phyloP scores from a whole-genome alignment of 345 rosid species.

The Ricinus communis region DNA sequence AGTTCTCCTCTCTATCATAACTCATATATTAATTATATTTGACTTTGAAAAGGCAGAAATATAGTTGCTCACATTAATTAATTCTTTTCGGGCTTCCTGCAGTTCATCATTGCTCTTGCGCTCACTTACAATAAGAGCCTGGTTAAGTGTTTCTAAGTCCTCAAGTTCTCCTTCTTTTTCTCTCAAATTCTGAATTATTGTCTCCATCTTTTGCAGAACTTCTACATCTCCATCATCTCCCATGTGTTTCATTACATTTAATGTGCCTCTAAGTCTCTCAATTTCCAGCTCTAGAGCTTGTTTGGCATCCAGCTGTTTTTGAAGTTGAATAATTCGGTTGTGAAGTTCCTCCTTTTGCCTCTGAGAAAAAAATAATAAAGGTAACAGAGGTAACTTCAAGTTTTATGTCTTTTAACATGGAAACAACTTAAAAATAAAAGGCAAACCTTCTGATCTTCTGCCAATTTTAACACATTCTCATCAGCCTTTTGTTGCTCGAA shows the following conservation, averaged over 20 bases:
- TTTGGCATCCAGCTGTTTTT: slow-evolving; percentile 76
- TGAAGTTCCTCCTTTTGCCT: slow-evolving; percentile 72
- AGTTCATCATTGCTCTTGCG: slow-evolving; percentile 87
- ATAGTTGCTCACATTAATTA: slow-evolving; percentile 59
- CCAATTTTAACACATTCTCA: slow-evolving; percentile 69
- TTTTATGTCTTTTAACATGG: slow-evolving; percentile 12
- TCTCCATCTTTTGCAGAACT: slow-evolving; percentile 62
- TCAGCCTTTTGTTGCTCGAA: slow-evolving; percentile 78
- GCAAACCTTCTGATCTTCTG: slow-evolving; percentile 86
- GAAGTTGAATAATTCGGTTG: slow-evolving; percentile 59
- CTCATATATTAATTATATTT: not conserved
- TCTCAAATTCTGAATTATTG: slow-evolving; percentile 55
- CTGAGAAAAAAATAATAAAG: slow-evolving; percentile 40
- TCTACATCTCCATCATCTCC: slow-evolving; percentile 65
- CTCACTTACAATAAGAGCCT: slow-evolving; percentile 75
- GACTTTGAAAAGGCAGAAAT: slow-evolving; percentile 1
- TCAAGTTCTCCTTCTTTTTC: slow-evolving; percentile 86
- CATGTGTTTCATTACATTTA: slow-evolving; percentile 74
- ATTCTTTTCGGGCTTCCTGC: slow-evolving; percentile 86
- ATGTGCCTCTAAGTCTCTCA: slow-evolving; percentile 57
- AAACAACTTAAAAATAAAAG: slow-evolving; percentile 21
- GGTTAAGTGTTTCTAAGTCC: slow-evolving; percentile 66
- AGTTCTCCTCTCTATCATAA: not conserved
- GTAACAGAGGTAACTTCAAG: slow-evolving; percentile 7
- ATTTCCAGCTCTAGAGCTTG: slow-evolving; percentile 86